Base-by-base conservation (phyloP, 306 rosid genomes). In the Echinosophora koreensis region DNA sequence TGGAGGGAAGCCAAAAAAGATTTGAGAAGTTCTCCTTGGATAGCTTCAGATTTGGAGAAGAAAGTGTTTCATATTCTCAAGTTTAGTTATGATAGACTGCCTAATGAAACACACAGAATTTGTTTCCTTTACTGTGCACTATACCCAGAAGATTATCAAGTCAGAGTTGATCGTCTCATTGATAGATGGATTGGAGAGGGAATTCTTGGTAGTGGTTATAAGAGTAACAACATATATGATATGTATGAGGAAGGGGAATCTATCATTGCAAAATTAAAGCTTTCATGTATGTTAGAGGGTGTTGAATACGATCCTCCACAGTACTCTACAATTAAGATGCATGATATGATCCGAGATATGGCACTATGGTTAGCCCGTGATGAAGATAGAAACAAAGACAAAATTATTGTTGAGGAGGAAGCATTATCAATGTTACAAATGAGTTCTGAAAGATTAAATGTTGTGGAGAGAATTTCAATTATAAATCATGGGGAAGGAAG, bases 41-140 rank as follows among this genome's bases (percentile, higher is more conserved):
- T 1, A 28, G 2, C 17, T 44, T 3, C 16, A 35, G 30, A 35
- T 64, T 11, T 55, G 5, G 76, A 60, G 22, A 4, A 27, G 0
- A 17, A 37, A 2, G 82, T 82, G 2, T 82, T 77, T 5, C 6
- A 5, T 2, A 66, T 71, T 8, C 71, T 82, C 0, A 57, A 65
- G 30, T 71, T 71, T 28, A 82, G 86, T 30, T 77, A 56, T 4
- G 79, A 82, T 16, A 73, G 11, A 4, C 35, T 82, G 10, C 76
- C 66, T 0, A 11, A 59, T 38, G 74, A 55, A 3, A 13, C 54
- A 2, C 76, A 71, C 3, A 64, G 14, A 57, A 35, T 0, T 0
- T 82, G 86, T n/a, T 82, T 82, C 65, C 12, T 71, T 7, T 77
- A 77, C 0, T 82, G 82, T 0, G 64, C 86, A 5, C 8, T 72